A percentile compares a stretch with the other conserved stretches of the same genome.
phyloP scores from a whole-genome alignment of 495 filamentous ascomycete genomes.

The Chaetomium tenue region DNA sequence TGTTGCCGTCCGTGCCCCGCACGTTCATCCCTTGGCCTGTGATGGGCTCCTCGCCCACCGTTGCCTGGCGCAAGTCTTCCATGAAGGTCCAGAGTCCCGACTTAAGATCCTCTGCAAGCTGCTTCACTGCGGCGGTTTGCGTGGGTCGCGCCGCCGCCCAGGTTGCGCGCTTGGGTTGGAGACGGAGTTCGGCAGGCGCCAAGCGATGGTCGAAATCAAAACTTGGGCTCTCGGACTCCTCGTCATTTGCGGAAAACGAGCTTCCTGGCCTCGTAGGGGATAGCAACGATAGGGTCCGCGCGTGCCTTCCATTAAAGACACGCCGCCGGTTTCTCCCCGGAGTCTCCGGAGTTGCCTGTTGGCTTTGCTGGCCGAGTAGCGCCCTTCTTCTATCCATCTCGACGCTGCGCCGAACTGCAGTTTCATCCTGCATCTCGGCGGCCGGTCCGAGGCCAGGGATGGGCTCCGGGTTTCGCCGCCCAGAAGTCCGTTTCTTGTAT shows the following conservation, averaged over 20 bases:
- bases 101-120: constrained; percentile 86
- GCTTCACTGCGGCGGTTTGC: constrained; percentile 54
- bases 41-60: constrained; percentile 87
- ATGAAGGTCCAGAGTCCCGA: constrained; percentile 95
- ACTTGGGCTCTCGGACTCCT: constrained; percentile 25
- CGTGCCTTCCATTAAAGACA: constrained; percentile 58
- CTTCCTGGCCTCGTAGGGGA: constrained; percentile 56
- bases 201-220: constrained; percentile 24
- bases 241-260: constrained; percentile 33
- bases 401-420: constrained; percentile 38
- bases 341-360: constrained; percentile 40
- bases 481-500: constrained; percentile 65
- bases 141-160: constrained; percentile 47
- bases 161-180: constrained; percentile 47
- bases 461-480: constrained; percentile 57
- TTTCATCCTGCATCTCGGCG: constrained; percentile 38
- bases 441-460: constrained; percentile 42
- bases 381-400: constrained; percentile 64
- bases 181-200: constrained; percentile 22
- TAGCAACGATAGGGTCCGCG: constrained; percentile 76
- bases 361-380: constrained; percentile 53
- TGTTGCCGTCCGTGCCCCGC: constrained; percentile 37
- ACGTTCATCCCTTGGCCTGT: constrained; percentile 52
- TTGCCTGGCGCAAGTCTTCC: constrained; percentile 91
- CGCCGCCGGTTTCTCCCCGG: constrained; percentile 45